phyloP scores from a whole-genome alignment of 768 basidiomycete species.

The Mycena chlorophos region DNA sequence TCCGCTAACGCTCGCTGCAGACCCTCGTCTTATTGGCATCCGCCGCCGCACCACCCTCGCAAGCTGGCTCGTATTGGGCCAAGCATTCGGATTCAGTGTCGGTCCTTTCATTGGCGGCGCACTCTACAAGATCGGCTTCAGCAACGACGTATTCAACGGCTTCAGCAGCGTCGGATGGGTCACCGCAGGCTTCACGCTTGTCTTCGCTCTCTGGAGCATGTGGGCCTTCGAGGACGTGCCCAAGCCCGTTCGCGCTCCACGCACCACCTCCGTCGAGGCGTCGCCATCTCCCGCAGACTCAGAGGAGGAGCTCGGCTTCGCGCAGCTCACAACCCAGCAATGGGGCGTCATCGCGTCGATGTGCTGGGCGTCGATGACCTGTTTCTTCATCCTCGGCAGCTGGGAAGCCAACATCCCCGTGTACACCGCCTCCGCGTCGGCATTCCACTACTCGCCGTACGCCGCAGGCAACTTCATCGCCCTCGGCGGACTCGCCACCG shows the following conservation, averaged over 20 bases:
- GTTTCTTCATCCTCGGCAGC: slow-evolving; percentile 58
- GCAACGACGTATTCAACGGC: slow-evolving; percentile 60
- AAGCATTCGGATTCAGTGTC: slow-evolving; percentile 59
- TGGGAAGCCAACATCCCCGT: slow-evolving; percentile 62
- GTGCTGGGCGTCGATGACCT: slow-evolving; percentile 63
- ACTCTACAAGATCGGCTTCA: slow-evolving; percentile 60
- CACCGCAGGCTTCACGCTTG: background rate
- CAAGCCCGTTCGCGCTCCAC: background rate
- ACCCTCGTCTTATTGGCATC: slow-evolving; percentile 66
- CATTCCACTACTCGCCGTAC: slow-evolving; percentile 60
- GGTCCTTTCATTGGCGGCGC: slow-evolving; percentile 67
- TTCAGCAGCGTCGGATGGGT: slow-evolving; percentile 43
- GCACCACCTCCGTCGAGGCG: background rate
- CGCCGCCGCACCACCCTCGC: slow-evolving; percentile 63
- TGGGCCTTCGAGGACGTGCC: background rate
- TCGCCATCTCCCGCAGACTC: background rate
- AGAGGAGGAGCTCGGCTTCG: slow-evolving; percentile 14
- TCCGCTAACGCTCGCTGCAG: background rate
- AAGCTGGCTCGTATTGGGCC: slow-evolving; percentile 62
- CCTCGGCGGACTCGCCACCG: slow-evolving; percentile 58
- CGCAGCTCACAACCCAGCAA: slow-evolving; percentile 27
- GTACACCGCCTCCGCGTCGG: slow-evolving; percentile 37
- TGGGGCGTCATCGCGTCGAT: slow-evolving; percentile 52
- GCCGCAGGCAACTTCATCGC: slow-evolving; percentile 71
- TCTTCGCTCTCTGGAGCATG: background rate